Evolutionary conservation across 2,329 filamentous ascomycete genomes (phyloP), one percentile per base, ranked within the genome.

Genomic region (Aureobasidium lini): DNA sequence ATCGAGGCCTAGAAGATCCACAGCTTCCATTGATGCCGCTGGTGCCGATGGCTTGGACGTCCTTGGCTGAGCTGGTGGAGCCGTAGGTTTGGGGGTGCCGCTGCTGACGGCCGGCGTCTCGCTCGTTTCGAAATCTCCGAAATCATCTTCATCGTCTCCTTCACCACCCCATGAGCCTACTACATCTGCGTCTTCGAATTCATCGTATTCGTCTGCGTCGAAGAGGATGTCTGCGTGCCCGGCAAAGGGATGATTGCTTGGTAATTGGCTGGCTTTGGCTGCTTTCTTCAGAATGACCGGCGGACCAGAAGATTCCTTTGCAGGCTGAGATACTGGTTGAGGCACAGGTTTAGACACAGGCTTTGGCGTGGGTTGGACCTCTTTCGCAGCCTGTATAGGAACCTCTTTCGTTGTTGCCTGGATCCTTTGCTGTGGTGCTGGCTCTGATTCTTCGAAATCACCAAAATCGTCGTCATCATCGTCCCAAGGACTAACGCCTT

Each of bases 391-490:
- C 28, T 23, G 16, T 53, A 37, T 6, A 4, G 36, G 34, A 34
- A 39, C 1, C 10, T 29, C 8, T 2, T 44, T 43, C 23, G 6
- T 5, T 43, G 18, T 6, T 34, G 28, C n/a, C 16, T 54, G 50
- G 6, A 28, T 23, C 9, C 13, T 54, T 5, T 44, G 39, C n/a
- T 57, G 16, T 57, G 40, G 36, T 15, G 50, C 49, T 28, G 58
- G 54, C 29, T 54, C 57, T 1, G 62, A 62, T 18, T 49, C 63
- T 58, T 71, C 69, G 59, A 71, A 72, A 39, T 70, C 69, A 9
- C 69, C 71, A 62, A 70, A 72, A 9, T 71, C 70, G 52, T 69
- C 68, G 11, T 64, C 65, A 5, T 59, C 60, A 4, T 67, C 66
- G 5, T 34, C 64, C 36, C 66, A 67, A 3, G 66, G 57, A 43